A percentile compares a stretch with the other conserved stretches of the same genome.
These are phyloP conservation scores for Glaciozyma antarctica DNA, from an alignment of 768 basidiomycete species.

Conservation along the genomic window DNA sequence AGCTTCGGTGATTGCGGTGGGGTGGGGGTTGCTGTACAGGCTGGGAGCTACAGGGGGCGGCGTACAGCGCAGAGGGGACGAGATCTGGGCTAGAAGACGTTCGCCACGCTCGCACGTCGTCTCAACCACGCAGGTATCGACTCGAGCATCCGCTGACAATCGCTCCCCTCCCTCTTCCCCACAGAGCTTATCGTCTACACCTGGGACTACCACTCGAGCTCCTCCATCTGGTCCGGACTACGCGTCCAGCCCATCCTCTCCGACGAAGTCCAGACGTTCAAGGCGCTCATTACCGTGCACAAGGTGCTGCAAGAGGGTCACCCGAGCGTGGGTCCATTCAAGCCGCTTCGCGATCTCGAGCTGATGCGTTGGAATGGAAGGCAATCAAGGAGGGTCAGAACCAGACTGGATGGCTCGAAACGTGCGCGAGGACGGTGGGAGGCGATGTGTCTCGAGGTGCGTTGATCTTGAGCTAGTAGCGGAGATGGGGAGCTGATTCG, in stretches of 20 bases:
- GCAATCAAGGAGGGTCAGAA: constrained; percentile 93
- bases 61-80: background rate
- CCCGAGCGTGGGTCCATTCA: constrained; percentile 57
- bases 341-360: background rate
- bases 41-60: background rate
- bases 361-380: constrained; percentile 42
- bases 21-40: background rate
- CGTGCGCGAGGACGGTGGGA: constrained; percentile 81
- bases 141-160: background rate
- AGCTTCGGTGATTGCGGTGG: background rate
- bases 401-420: constrained; percentile 96
- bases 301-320: constrained; percentile 98
- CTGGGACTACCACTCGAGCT: constrained; percentile 97
- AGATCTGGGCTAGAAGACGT: background rate
- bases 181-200: constrained; percentile 97
- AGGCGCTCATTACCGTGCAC: constrained; percentile 92
- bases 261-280: constrained; percentile 97
- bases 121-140: background rate
- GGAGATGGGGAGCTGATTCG: background rate
- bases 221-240: constrained; percentile 94
- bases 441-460: constrained; percentile 67
- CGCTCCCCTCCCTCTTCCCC: background rate
- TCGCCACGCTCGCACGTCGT: too few relatives aligned
- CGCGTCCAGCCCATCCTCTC: constrained; percentile 93
- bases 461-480: constrained; percentile 20